These are phyloP conservation scores for Rhododendron vialii DNA, from an alignment of 148 eudicot genomes.

Conservation along the genomic window DNA sequence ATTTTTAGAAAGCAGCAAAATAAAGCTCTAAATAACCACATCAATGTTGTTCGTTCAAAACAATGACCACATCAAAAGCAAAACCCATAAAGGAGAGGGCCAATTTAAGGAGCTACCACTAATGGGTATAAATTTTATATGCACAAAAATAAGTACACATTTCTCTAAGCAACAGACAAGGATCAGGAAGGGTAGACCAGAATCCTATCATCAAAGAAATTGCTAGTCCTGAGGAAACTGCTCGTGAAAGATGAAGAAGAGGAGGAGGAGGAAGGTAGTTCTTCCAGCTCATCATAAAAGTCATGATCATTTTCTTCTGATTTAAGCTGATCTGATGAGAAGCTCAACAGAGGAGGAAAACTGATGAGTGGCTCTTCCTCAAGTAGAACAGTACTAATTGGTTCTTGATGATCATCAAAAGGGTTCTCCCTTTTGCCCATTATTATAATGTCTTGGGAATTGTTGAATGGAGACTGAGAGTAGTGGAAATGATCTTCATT, in stretches of 20 bases:
- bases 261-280: conserved; percentile 40
- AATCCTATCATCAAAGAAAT: conserved; percentile 37
- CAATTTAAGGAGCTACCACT: background rate
- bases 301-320: conserved; percentile 41
- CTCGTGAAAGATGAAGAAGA: conserved; percentile 24
- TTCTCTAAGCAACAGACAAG: background rate
- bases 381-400: conserved; percentile 12
- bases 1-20: background rate
- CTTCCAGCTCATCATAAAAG: conserved; percentile 66
- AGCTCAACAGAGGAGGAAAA: conserved; percentile 21
- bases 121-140: background rate
- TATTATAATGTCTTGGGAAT: conserved; percentile 19
- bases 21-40: background rate
- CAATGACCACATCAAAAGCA: background rate
- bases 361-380: conserved; percentile 29
- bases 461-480: conserved; percentile 26
- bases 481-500: conserved; percentile 27
- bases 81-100: background rate
- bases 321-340: conserved; percentile 18
- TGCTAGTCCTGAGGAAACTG: conserved; percentile 32
- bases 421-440: conserved; percentile 21
- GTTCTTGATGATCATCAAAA: conserved; percentile 13
- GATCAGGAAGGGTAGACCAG: conserved; percentile 11
- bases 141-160: background rate
- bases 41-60: background rate